Percentiles rank a stretch among this genome's conserved stretches.
Evolutionary conservation across 2,329 filamentous ascomycete genomes (phyloP).

Genomic region (Claviceps maximensis): DNA sequence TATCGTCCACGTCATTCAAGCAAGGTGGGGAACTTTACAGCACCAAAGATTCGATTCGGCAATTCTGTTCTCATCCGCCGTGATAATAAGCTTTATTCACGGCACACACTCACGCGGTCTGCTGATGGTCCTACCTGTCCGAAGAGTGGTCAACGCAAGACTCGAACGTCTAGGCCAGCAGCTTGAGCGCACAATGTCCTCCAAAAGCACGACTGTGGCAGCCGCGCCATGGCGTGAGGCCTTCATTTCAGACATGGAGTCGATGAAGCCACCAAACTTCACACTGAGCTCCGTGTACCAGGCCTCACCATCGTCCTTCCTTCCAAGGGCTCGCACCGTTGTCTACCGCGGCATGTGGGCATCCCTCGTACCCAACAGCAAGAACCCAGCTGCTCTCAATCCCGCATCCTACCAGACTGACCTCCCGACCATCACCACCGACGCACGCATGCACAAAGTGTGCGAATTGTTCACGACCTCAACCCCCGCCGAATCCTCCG

Average conservation of each 20-base stretch:
- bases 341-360: constrained; percentile 80
- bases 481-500: constrained; percentile 17
- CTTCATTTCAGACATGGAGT: constrained; percentile 37
- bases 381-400: constrained; percentile 62
- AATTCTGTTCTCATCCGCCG: not conserved
- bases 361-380: constrained; percentile 54
- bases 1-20: not conserved
- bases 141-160: not conserved
- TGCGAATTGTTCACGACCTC: constrained; percentile 47
- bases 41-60: not conserved
- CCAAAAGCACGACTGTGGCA: constrained; percentile 7
- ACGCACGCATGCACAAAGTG: constrained; percentile 76
- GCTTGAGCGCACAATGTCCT: constrained; percentile 16
- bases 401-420: constrained; percentile 59
- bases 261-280: constrained; percentile 36
- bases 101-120: not conserved
- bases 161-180: constrained; percentile 10
- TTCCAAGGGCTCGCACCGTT: constrained; percentile 59
- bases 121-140: not conserved
- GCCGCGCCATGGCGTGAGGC: constrained; percentile 39
- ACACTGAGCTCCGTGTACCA: constrained; percentile 37
- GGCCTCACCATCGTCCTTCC: constrained; percentile 14
- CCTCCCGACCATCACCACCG: constrained; percentile 72
- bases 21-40: not conserved
- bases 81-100: not conserved